These are phyloP conservation scores for Dictyophora rubrovolvata DNA, from an alignment of 768 basidiomycete species.

Conservation along the genomic window DNA sequence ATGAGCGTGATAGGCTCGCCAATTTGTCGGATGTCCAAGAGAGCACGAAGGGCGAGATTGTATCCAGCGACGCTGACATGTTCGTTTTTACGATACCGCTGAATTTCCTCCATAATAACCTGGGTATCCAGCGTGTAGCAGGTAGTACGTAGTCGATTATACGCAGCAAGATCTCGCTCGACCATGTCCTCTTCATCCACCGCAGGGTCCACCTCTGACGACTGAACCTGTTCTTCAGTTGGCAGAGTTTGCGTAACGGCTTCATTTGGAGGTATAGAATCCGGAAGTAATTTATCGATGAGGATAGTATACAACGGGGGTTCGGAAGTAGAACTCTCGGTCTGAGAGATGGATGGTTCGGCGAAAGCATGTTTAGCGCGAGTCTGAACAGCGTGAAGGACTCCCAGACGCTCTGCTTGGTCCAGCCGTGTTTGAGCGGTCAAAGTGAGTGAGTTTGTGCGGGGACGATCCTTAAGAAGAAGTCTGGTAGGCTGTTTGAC, in stretches of 20 bases:
- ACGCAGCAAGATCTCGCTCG: background rate
- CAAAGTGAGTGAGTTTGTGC: conserved; percentile 54
- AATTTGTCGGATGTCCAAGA: conserved; percentile 33
- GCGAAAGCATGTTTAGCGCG: conserved; percentile 52
- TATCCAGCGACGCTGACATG: conserved; percentile 37
- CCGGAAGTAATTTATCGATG: background rate
- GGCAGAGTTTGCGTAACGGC: conserved; percentile 4
- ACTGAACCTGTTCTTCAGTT: background rate
- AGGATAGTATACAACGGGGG: background rate
- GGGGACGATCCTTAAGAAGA: conserved; percentile 31
- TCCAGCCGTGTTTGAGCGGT: conserved; percentile 29
- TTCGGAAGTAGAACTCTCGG: conserved; percentile 14
- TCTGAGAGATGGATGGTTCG: conserved; percentile 13
- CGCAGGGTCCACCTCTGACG: conserved; percentile 10
- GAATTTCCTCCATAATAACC: background rate
- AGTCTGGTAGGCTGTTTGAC: conserved; percentile 12
- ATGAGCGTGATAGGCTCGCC: conserved; percentile 50
- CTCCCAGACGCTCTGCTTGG: conserved; percentile 34
- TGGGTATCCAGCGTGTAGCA: background rate
- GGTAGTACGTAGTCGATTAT: background rate
- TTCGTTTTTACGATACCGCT: background rate
- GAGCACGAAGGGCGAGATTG: conserved; percentile 50
- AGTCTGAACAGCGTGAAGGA: conserved; percentile 49
- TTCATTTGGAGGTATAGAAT: conserved; percentile 14
- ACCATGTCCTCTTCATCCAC: background rate